Evolutionary conservation across 495 filamentous ascomycete genomes (phyloP).

Genomic region (Trichoderma virens): DNA sequence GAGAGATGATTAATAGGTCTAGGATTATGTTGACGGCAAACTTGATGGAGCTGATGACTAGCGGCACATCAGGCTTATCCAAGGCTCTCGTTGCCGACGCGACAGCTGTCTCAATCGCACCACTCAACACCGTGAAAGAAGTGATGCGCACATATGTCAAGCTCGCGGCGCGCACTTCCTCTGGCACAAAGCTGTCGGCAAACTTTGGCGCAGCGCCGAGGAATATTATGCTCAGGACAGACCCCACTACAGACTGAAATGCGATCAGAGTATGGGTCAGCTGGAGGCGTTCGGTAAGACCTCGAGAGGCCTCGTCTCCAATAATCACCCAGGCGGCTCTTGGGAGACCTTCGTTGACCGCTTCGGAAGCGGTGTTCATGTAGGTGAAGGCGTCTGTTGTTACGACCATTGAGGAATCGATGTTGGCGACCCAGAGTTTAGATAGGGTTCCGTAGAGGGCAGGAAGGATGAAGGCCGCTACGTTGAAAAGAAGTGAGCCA

Average conservation of each 20-base stretch:
- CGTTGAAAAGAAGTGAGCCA: conserved; percentile 56
- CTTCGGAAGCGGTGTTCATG: conserved; percentile 57
- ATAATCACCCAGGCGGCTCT: conserved; percentile 63
- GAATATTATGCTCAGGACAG: conserved; percentile 57
- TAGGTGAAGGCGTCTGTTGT: conserved; percentile 55
- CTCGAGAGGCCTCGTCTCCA: conserved; percentile 53
- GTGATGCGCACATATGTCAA: conserved; percentile 60
- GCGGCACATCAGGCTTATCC: conserved; percentile 64
- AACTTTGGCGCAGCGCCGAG: conserved; percentile 44
- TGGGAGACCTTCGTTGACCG: conserved; percentile 68
- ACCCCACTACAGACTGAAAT: conserved; percentile 48
- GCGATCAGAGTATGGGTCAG: conserved; percentile 59
- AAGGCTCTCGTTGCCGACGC: conserved; percentile 54
- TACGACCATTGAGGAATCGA: conserved; percentile 57
- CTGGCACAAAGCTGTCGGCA: conserved; percentile 56
- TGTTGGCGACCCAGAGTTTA: conserved; percentile 69
- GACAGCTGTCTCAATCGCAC: conserved; percentile 57
- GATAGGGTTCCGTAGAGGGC: conserved; percentile 62
- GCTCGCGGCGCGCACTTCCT: conserved; percentile 44
- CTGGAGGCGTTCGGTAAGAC: conserved; percentile 41
- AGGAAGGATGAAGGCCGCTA: conserved; percentile 55
- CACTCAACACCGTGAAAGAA: conserved; percentile 53
- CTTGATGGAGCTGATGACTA: conserved; percentile 58
- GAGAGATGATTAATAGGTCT: conserved; percentile 62
- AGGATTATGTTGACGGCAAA: conserved; percentile 62